Percentiles rank a stretch among this genome's conserved stretches.
Evolutionary conservation across 495 filamentous ascomycete genomes (phyloP).

Genomic region (Geopyxis carbonaria): DNA sequence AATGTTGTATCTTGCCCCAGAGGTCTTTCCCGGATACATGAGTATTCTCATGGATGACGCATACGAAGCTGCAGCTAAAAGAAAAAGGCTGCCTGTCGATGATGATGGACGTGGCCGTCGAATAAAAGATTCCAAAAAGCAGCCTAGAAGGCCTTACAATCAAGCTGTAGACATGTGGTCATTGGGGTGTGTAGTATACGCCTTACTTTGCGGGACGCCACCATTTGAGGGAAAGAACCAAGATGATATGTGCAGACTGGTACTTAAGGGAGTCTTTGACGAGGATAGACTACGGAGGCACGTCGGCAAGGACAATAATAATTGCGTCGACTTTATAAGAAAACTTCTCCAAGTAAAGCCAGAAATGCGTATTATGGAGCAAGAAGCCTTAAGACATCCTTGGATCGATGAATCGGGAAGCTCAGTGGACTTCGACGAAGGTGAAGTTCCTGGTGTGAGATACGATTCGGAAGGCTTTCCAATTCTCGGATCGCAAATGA

Average conservation of each 20-base stretch:
- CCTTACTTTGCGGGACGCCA: conserved; percentile 52
- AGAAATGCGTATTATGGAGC: conserved; percentile 19
- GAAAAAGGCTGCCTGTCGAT: conserved; percentile 18
- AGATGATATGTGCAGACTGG: conserved; percentile 17
- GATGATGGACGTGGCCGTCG: conserved; percentile 27
- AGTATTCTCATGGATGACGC: conserved; percentile 6
- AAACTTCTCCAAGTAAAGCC: conserved; percentile 19
- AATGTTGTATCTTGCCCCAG: conserved; percentile 84
- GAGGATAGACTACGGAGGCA: conserved; percentile 6
- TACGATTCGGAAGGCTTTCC: conserved; percentile 6
- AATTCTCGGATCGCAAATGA: not conserved
- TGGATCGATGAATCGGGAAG: conserved; percentile 13
- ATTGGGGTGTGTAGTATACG: conserved; percentile 76
- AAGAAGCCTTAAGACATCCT: conserved; percentile 16
- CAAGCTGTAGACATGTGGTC: conserved; percentile 93
- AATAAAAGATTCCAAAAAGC: conserved; percentile 28
- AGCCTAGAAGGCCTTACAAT: conserved; percentile 36
- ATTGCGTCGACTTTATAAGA: conserved; percentile 16
- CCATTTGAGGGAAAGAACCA: conserved; percentile 52
- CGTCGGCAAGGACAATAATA: conserved; percentile 12
- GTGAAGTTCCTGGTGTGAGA: conserved; percentile 1
- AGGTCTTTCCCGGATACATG: conserved; percentile 73
- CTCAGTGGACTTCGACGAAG: conserved; percentile 4
- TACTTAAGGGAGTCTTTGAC: conserved; percentile 14
- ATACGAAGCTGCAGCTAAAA: conserved; percentile 10